These are phyloP conservation scores for Terfezia boudieri DNA, from an alignment of 495 filamentous ascomycete species.

Conservation along the genomic window DNA sequence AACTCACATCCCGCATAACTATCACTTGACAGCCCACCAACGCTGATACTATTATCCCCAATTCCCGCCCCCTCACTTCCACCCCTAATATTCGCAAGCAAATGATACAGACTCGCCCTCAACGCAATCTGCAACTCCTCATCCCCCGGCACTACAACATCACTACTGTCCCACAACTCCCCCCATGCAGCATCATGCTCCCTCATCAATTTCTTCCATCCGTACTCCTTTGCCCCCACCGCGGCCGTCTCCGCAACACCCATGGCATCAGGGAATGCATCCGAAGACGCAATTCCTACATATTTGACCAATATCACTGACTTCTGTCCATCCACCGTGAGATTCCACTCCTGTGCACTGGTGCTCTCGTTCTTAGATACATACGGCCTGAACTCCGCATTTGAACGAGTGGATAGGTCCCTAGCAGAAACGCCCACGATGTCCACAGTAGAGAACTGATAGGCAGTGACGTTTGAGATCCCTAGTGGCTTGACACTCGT, in stretches of 20 bases:
- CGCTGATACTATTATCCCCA: slow-evolving; percentile 30
- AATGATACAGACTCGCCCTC: slow-evolving; percentile 43
- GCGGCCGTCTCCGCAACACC: slow-evolving; percentile 24
- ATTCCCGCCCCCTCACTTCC: slow-evolving; percentile 27
- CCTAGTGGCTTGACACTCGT: slow-evolving; percentile 29
- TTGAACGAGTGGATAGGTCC: slow-evolving; percentile 18
- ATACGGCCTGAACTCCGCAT: slow-evolving; percentile 17
- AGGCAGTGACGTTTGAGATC: slow-evolving; percentile 28
- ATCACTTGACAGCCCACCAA: slow-evolving; percentile 32
- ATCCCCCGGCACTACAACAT: slow-evolving; percentile 45
- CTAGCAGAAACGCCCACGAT: slow-evolving; percentile 15
- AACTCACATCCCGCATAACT: slow-evolving; percentile 28
- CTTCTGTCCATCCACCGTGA: slow-evolving; percentile 21
- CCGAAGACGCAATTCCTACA: slow-evolving; percentile 30
- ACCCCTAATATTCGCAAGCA: slow-evolving; percentile 36
- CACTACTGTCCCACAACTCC: slow-evolving; percentile 27
- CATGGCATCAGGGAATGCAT: slow-evolving; percentile 26
- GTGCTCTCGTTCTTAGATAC: slow-evolving; percentile 26
- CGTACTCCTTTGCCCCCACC: slow-evolving; percentile 18
- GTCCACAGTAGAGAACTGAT: slow-evolving; percentile 28
- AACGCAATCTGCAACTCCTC: slow-evolving; percentile 39
- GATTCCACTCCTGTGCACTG: slow-evolving; percentile 28
- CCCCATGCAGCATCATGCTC: slow-evolving; percentile 28
- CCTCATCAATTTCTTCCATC: slow-evolving; percentile 22
- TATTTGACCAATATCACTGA: slow-evolving; percentile 27